Evolutionary conservation across 352 stramenopile species (phyloP).

Genomic region (Globisporangium irregulare): DNA sequence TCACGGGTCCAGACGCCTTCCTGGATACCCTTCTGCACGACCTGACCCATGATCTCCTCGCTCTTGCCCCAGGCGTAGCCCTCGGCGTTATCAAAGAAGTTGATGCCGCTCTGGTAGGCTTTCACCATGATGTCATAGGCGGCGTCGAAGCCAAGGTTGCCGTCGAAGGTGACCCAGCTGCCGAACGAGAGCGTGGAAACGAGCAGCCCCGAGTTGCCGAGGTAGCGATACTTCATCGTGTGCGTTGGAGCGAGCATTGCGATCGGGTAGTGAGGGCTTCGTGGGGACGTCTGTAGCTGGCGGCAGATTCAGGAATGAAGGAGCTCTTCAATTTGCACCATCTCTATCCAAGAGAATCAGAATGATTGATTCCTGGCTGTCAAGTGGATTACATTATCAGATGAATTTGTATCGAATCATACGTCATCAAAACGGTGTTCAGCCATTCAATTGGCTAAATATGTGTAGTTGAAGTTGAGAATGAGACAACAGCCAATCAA

Average conservation of each 20-base stretch:
- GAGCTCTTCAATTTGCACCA: not conserved
- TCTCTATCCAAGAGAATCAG: not conserved
- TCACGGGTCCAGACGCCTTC: slow-evolving; percentile 28
- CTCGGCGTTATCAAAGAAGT: slow-evolving; percentile 56
- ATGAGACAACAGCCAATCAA: not conserved
- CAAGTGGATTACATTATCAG: not conserved
- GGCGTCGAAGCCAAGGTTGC: slow-evolving; percentile 15
- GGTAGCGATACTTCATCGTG: slow-evolving; percentile 17
- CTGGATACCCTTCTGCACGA: slow-evolving; percentile 21
- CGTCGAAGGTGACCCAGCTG: slow-evolving; percentile 25
- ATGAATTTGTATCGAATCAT: not conserved
- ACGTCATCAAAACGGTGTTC: not conserved
- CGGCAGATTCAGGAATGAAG: not conserved
- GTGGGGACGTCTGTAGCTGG: not conserved
- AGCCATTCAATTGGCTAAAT: not conserved
- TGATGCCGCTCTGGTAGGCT: slow-evolving; percentile 40
- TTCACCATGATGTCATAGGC: slow-evolving; percentile 30
- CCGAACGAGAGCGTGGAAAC: slow-evolving; percentile 37
- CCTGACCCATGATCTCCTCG: slow-evolving; percentile 30
- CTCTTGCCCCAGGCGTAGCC: slow-evolving; percentile 28
- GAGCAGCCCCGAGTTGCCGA: slow-evolving; percentile 31
- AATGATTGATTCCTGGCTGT: not conserved
- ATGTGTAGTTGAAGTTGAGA: not conserved
- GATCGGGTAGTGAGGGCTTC: not conserved
- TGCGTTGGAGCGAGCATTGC: not conserved